Evolutionary conservation across 2,329 filamentous ascomycete species (phyloP).

Genomic region (Neocatenulostroma microsporum): DNA sequence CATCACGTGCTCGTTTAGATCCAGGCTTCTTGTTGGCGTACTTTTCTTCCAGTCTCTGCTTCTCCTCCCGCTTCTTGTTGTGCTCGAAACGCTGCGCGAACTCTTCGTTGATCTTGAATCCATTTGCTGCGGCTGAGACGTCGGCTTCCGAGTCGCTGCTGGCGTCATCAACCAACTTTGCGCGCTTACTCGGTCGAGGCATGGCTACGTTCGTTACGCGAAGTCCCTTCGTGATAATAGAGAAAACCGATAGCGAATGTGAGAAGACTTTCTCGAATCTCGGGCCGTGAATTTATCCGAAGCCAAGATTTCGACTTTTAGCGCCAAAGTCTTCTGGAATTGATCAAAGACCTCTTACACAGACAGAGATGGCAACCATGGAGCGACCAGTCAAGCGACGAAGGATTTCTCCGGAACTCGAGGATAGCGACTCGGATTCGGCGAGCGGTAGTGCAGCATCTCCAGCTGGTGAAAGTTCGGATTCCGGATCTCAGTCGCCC

Average conservation of each 20-base stretch:
- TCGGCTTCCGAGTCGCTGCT: conserved; percentile 8
- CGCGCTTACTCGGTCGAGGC: conserved; percentile 23
- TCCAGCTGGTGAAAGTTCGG: too few species aligned
- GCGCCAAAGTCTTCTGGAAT: too few species aligned
- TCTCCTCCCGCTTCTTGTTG: conserved; percentile 94
- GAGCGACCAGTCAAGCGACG: conserved; percentile 6
- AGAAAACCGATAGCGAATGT: not conserved
- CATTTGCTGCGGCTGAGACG: conserved; percentile 7
- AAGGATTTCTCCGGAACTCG: not conserved
- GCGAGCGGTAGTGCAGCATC: too few species aligned
- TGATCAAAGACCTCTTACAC: not conserved
- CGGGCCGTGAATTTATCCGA: too few species aligned
- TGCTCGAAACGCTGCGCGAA: conserved; percentile 86
- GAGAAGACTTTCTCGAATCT: too few species aligned
- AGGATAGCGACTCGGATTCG: too few species aligned
- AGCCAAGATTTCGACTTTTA: too few species aligned
- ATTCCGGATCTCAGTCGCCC: too few species aligned
- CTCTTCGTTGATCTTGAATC: conserved; percentile 77
- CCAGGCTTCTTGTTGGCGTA: too few species aligned
- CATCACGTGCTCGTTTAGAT: conserved; percentile 35
- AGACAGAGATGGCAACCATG: not conserved
- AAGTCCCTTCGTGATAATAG: not conserved
- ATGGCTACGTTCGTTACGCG: conserved; percentile 4
- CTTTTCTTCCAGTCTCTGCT: conserved; percentile 78
- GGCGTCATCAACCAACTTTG: conserved; percentile 24